Percentiles rank a stretch among this genome's conserved stretches.
Evolutionary conservation across 1,284 basidiomycete species (phyloP).

Genomic region (Rhodotorula mucilaginosa): DNA sequence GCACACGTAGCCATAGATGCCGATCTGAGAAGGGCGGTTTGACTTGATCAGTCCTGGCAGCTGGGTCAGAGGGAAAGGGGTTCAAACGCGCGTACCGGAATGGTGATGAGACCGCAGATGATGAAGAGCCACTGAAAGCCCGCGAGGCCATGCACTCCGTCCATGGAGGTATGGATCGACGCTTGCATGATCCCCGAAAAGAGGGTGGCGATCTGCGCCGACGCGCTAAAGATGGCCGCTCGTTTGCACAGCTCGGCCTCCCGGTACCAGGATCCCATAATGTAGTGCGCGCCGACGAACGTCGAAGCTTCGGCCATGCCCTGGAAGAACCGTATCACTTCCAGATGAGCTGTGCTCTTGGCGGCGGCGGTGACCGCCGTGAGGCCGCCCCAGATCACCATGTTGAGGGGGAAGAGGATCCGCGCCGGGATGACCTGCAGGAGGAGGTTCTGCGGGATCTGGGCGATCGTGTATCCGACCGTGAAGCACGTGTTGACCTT

Average conservation of each 20-base stretch:
- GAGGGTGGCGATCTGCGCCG: constrained; percentile 57
- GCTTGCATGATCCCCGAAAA: constrained; percentile 70
- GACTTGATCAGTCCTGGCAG: background rate
- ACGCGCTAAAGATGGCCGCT: constrained; percentile 67
- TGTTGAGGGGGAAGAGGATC: constrained; percentile 25
- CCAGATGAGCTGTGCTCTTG: constrained; percentile 55
- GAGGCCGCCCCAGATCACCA: constrained; percentile 43
- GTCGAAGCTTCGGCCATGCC: constrained; percentile 70
- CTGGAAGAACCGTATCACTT: constrained; percentile 67
- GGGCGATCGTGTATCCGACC: constrained; percentile 46
- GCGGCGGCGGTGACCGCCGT: constrained; percentile 36
- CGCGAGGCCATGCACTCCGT: constrained; percentile 59
- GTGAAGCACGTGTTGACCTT: constrained; percentile 52
- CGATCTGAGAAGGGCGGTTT: constrained; percentile 26
- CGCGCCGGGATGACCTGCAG: constrained; percentile 45
- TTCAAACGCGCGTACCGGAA: constrained; percentile 55
- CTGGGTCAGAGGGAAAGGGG: background rate
- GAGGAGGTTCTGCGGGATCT: constrained; percentile 46
- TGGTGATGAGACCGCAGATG: constrained; percentile 68
- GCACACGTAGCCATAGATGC: constrained; percentile 66
- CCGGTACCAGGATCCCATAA: constrained; percentile 73
- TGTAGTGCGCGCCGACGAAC: constrained; percentile 65
- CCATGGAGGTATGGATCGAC: constrained; percentile 60
- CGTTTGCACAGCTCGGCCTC: constrained; percentile 66
- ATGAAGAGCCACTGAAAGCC: constrained; percentile 72